Evolutionary conservation across 2,329 filamentous ascomycete genomes (phyloP).

Genomic region (Aspergillus quadrilineatus): DNA sequence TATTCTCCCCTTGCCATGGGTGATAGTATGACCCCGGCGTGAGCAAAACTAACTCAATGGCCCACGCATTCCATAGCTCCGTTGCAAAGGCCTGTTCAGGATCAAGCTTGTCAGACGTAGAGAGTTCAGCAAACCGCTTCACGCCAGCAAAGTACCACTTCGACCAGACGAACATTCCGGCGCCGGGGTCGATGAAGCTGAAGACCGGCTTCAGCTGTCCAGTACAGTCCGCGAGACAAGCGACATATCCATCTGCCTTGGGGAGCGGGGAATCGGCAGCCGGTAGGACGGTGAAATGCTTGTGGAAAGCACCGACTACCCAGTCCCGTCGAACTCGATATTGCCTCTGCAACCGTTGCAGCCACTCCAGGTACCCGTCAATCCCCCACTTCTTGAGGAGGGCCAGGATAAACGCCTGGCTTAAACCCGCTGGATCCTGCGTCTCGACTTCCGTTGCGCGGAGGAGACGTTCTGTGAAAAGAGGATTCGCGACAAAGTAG

Average conservation of each 20-base stretch:
- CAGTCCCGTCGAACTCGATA: not conserved
- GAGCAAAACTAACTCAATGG: not conserved
- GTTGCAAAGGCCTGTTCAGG: not conserved
- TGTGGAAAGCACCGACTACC: not conserved
- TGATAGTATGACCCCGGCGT: not conserved
- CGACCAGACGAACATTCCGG: not conserved
- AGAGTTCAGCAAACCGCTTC: not conserved
- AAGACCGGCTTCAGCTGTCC: not conserved
- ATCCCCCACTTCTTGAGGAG: slow-evolving; percentile 93
- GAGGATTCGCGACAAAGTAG: slow-evolving; percentile 85
- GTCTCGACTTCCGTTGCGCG: slow-evolving; percentile 79
- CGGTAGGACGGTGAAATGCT: not conserved
- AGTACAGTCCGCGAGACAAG: not conserved
- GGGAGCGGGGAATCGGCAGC: not conserved
- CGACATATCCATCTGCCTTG: not conserved
- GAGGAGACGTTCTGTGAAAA: slow-evolving; percentile 78
- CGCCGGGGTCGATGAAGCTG: not conserved
- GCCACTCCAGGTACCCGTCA: slow-evolving; percentile 81
- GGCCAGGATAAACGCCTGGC: slow-evolving; percentile 81
- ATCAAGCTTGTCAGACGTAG: not conserved
- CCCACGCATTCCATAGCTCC: not conserved
- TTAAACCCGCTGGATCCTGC: slow-evolving; percentile 84
- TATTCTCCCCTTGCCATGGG: not conserved
- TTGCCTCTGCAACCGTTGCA: slow-evolving; percentile 37
- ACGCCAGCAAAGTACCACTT: not conserved